These are phyloP conservation scores for Silene uniflora DNA, from an alignment of 148 eudicot species.

Conservation along the genomic window DNA sequence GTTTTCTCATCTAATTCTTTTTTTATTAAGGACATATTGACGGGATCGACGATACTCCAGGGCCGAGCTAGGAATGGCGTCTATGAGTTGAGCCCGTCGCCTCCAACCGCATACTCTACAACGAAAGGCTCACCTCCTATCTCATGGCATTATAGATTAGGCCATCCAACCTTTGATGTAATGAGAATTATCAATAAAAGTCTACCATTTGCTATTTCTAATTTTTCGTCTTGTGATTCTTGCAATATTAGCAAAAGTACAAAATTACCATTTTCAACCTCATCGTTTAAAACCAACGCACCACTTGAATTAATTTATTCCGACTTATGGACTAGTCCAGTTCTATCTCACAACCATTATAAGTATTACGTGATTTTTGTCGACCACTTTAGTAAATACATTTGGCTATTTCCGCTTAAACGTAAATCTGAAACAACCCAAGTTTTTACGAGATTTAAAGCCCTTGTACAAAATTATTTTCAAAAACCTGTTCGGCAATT, in stretches of 20 bases:
- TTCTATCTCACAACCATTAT: not conserved
- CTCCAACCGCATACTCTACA: not conserved
- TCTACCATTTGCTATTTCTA: not conserved
- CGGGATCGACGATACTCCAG: not conserved
- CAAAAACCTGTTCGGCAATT: not conserved
- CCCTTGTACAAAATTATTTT: slow-evolving; percentile 10
- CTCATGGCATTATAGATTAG: slow-evolving; percentile 15
- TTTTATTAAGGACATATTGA: not conserved
- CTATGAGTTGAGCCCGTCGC: not conserved
- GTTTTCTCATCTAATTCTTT: not conserved
- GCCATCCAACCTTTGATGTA: slow-evolving; percentile 15
- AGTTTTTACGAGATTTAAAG: not conserved
- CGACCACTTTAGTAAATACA: not conserved
- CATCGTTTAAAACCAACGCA: not conserved
- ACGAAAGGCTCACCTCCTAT: not conserved
- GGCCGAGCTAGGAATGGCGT: not conserved
- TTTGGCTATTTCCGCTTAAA: slow-evolving; percentile 14
- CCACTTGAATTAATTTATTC: slow-evolving; percentile 21
- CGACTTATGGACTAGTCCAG: not conserved
- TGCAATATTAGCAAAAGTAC: slow-evolving; percentile 14
- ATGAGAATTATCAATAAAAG: not conserved
- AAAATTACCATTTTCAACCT: slow-evolving; percentile 14
- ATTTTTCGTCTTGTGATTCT: slow-evolving; percentile 9
- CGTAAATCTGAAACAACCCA: slow-evolving; percentile 1
- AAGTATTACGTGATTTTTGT: not conserved